Conservation (phyloP, 1,284 basidiomycete genomes). For the Ustilago lituana region DNA sequence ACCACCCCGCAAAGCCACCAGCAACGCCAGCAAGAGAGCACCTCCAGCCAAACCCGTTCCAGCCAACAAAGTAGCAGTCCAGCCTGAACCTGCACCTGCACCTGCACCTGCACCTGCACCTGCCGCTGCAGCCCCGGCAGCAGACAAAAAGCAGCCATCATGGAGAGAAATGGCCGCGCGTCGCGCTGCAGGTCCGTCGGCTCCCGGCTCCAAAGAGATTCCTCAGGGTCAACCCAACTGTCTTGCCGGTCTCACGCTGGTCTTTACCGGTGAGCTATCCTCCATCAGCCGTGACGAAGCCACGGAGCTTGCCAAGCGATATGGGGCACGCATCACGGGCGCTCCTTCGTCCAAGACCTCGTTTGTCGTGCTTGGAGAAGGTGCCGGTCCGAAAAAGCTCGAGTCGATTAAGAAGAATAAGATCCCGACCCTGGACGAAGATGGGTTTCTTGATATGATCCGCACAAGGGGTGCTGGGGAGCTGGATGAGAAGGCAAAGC, state of each 20-base stretch:
- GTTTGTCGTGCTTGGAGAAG: constrained; percentile 87
- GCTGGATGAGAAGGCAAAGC: constrained; percentile 81
- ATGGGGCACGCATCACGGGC: constrained; percentile 78
- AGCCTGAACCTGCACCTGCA: too few relatives aligned
- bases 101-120: constrained; percentile 31
- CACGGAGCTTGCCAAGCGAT: constrained; percentile 86
- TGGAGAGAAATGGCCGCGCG: constrained; percentile 69
- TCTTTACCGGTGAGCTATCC: constrained; percentile 87
- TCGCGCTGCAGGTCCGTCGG: constrained; percentile 75
- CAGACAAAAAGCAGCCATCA: constrained; percentile 30
- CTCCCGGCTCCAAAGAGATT: constrained; percentile 82
- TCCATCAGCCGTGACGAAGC: constrained; percentile 90
- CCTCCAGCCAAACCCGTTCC: constrained; percentile 28
- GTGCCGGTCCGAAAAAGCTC: constrained; percentile 88
- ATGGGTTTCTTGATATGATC: constrained; percentile 81
- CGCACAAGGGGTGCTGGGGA: constrained; percentile 49
- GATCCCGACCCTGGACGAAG: constrained; percentile 82
- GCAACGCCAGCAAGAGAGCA: constrained; percentile 54
- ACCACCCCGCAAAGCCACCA: constrained; percentile 50
- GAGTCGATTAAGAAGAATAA: constrained; percentile 81
- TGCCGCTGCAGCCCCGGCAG: constrained; percentile 13
- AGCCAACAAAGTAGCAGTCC: constrained; percentile 5
- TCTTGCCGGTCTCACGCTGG: constrained; percentile 86
- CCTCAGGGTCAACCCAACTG: constrained; percentile 82
- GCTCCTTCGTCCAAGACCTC: constrained; percentile 90